Conservation (phyloP, 176 grass and related monocot species). For the Aegilops tauschii region DNA sequence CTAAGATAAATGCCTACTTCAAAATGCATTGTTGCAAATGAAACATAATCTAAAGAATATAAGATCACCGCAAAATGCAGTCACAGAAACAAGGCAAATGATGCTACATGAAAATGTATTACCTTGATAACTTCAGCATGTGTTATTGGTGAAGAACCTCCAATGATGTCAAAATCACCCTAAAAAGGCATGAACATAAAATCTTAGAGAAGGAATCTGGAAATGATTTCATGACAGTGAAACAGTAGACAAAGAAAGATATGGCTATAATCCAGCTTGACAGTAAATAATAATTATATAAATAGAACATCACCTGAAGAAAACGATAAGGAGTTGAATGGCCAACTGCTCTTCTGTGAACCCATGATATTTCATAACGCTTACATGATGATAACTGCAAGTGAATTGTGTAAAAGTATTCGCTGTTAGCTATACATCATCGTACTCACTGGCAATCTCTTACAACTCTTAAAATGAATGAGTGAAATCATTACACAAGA, state of each 20-base stretch:
- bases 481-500: neutral
- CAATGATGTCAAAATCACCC: conserved; percentile 98
- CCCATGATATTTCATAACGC: conserved; percentile 87
- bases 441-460: neutral
- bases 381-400: conserved; percentile 80
- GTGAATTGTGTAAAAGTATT: neutral
- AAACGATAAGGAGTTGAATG: conserved; percentile 78
- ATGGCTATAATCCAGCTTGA: neutral
- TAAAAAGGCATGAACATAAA: conserved; percentile 31
- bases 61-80: neutral
- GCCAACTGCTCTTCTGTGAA: conserved; percentile 86
- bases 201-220: conserved; percentile 6
- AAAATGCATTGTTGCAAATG: conserved; percentile 10
- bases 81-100: neutral
- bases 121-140: conserved; percentile 92
- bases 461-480: neutral
- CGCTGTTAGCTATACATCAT: neutral
- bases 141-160: conserved; percentile 72
- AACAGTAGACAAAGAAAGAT: conserved; percentile 10
- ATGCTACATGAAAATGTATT: conserved; percentile 12
- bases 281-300: conserved; percentile 19
- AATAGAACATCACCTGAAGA: conserved; percentile 70
- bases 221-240: conserved; percentile 26
- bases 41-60: conserved; percentile 20
- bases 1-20: neutral